Percentiles rank a stretch among this genome's conserved stretches.
phyloP scores from a whole-genome alignment of 1,284 basidiomycete species.

The Naganishia sp. region DNA sequence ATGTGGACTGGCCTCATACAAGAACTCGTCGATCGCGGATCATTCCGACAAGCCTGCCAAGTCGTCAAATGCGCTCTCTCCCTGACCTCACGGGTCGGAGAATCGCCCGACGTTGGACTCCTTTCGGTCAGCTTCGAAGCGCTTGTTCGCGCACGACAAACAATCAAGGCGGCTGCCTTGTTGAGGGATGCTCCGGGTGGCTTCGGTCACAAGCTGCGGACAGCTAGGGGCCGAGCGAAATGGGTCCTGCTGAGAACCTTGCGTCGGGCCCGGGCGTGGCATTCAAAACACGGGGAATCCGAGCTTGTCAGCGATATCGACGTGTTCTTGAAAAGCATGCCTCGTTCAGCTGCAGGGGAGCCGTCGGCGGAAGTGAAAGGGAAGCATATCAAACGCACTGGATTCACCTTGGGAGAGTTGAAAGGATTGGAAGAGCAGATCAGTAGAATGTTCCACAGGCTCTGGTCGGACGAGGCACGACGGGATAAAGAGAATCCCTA shows the following conservation, averaged over 20 bases:
- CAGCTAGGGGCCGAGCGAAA: not conserved
- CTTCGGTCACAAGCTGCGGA: not conserved
- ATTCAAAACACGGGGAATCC: constrained; percentile 1
- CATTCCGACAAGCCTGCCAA: constrained; percentile 7
- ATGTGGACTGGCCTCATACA: constrained; percentile 13
- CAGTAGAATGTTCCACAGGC: not conserved
- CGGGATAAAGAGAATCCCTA: not conserved
- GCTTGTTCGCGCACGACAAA: constrained; percentile 9
- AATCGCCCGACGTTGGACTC: constrained; percentile 15
- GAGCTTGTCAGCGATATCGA: constrained; percentile 4
- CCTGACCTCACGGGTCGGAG: not conserved
- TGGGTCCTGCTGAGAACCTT: constrained; percentile 2
- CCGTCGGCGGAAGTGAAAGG: not conserved
- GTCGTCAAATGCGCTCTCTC: constrained; percentile 6
- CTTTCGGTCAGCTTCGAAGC: constrained; percentile 16
- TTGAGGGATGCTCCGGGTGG: constrained; percentile 3
- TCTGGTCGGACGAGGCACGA: constrained; percentile 13
- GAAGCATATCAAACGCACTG: constrained; percentile 10
- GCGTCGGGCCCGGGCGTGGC: constrained; percentile 14
- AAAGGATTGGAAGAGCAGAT: constrained; percentile 1
- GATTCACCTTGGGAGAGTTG: constrained; percentile 12
- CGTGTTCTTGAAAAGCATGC: constrained; percentile 9
- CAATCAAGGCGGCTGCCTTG: constrained; percentile 12
- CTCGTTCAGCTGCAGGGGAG: not conserved
- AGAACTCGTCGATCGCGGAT: constrained; percentile 3